Evolutionary conservation across 768 basidiomycete species (phyloP).

Genomic region (Rhodotorula toruloides): DNA sequence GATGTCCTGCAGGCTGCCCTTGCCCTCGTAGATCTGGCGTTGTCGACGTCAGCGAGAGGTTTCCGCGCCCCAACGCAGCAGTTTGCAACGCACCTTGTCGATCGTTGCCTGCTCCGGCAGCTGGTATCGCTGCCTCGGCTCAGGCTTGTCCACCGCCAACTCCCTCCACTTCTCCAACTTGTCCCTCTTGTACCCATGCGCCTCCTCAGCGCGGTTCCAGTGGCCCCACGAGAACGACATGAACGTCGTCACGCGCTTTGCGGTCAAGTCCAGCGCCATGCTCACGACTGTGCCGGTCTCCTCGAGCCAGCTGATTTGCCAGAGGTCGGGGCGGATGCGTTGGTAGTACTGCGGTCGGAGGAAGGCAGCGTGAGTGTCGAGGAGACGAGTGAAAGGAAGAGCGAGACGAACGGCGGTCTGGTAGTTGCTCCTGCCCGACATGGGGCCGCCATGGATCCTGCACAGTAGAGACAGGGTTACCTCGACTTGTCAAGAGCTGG

Average conservation of each 20-base stretch:
- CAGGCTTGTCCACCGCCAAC: conserved; percentile 5
- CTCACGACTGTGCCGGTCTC: conserved; percentile 31
- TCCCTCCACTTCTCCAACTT: conserved; percentile 25
- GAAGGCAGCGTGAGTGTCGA: background rate
- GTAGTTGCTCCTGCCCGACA: conserved; percentile 27
- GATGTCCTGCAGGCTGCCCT: conserved; percentile 17
- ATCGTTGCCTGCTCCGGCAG: conserved; percentile 28
- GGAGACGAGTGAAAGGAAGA: background rate
- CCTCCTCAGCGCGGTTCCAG: conserved; percentile 23
- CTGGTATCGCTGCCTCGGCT: conserved; percentile 1
- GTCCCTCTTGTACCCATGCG: conserved; percentile 30
- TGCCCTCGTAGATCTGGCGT: conserved; percentile 29
- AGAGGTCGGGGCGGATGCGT: conserved; percentile 17
- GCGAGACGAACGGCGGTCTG: conserved; percentile 11
- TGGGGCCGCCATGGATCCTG: conserved; percentile 16
- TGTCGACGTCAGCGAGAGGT: background rate
- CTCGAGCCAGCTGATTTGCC: conserved; percentile 34
- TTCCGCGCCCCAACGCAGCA: background rate
- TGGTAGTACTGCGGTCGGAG: conserved; percentile 21
- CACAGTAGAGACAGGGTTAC: background rate
- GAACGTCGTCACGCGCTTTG: conserved; percentile 22
- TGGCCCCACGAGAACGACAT: conserved; percentile 26
- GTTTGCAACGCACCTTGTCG: conserved; percentile 24
- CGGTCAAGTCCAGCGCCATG: conserved; percentile 11
- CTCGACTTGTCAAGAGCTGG: too few relatives aligned